These are phyloP conservation scores for Xylaria longipes DNA, from an alignment of 495 filamentous ascomycete genomes.

Conservation along the genomic window DNA sequence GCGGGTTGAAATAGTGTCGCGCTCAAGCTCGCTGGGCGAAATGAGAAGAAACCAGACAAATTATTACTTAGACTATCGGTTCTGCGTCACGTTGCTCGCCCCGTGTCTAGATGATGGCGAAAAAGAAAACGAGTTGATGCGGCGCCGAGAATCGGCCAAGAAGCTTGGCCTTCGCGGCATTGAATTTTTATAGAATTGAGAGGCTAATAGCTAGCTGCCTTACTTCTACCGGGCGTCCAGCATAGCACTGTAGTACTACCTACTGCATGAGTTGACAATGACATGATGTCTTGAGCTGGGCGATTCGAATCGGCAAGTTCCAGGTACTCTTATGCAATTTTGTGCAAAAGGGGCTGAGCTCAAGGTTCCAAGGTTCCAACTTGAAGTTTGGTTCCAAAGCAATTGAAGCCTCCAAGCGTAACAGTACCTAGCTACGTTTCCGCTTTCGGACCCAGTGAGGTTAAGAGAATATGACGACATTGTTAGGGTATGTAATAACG, in stretches of 20 bases:
- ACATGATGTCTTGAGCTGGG: too few relatives aligned
- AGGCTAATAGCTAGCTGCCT: not conserved
- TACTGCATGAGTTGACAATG: not conserved
- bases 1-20: not conserved
- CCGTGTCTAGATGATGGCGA: not conserved
- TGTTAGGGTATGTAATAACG: not conserved
- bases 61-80: not conserved
- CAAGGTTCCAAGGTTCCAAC: too few relatives aligned
- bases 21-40: slow-evolving; percentile 18
- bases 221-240: not conserved
- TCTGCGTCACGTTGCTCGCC: not conserved
- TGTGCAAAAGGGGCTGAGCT: not conserved
- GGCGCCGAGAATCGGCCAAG: slow-evolving; percentile 22
- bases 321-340: not conserved
- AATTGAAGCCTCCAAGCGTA: not conserved
- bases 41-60: slow-evolving; percentile 2
- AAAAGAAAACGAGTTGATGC: not conserved
- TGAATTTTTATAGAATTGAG: not conserved
- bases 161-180: slow-evolving; percentile 20
- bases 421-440: not conserved
- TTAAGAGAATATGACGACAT: slow-evolving; percentile 16
- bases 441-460: slow-evolving; percentile 7
- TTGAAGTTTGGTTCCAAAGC: too few relatives aligned
- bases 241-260: not conserved
- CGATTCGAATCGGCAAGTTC: too few relatives aligned